Base-by-base conservation (phyloP, 202 grass and related monocot species). In the Setaria viridis region DNA sequence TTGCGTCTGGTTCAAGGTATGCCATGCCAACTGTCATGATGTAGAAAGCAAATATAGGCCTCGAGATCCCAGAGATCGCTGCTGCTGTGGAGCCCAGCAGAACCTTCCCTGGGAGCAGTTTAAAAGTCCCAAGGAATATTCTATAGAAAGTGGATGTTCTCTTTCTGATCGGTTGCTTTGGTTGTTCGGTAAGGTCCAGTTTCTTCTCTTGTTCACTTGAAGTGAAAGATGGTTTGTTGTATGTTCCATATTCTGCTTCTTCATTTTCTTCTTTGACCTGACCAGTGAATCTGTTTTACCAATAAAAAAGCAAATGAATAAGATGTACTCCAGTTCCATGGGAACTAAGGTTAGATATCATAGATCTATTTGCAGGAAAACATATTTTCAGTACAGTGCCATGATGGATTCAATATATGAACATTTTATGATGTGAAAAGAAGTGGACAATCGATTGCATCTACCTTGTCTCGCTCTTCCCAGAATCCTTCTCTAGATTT, bases 1-100 rank as follows among this genome's bases (percentile, higher is more conserved):
- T 59, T 63, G 92, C 76, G n/a, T 94, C 67, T 50, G 78, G 67
- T 3, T 85, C 71, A 25, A 87, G 77, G 57, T 94, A 94, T 87
- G 92, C 80, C 58, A 91, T 54, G 51, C 77, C 92, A 30, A 94
- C 80, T 20, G 92, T 94, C 73, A 94, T 91, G 70, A 94, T 94
- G 45, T 29, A 91, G 74, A 76, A 94, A 72, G 84, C 92, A 78
- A 94, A 94, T 59, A 94, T 43, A 43, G 92, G 92, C 67, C 83
- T 94, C 3, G 92, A 94, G 59, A 94, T 74, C 59, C 92, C 92
- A 76, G 92, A 91, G 58, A 94, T 14, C 32, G 89, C 92, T 70
- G 92, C 92, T 82, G 89, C 92, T 47, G 79, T 63, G 13, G 92
- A 94, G 33, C 92, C 92, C 29, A 91, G 16, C 37, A 86, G 59